Percentiles rank a stretch among this genome's conserved stretches.
Conservation (phyloP, 23 red algal genomes). For the Chondrus crispus region DNA sequence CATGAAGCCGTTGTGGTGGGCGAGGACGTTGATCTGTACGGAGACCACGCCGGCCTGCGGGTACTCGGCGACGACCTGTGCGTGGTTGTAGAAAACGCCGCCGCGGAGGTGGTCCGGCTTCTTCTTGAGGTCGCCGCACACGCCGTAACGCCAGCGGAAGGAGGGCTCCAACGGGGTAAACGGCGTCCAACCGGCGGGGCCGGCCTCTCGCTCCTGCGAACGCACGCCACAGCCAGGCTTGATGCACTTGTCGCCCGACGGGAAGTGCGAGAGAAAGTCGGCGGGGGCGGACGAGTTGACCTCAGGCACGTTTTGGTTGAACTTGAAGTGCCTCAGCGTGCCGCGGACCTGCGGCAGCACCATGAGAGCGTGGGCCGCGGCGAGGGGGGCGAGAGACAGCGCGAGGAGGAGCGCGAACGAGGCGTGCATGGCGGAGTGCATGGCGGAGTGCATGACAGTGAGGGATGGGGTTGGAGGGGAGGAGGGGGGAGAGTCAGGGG, state of each 20-base stretch:
- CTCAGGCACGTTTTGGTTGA: not conserved
- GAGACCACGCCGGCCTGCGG: slow-evolving; percentile 3
- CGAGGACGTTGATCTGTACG: slow-evolving; percentile 37
- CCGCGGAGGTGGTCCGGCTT: slow-evolving; percentile 30
- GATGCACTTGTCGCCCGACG: not conserved
- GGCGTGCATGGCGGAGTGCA: too few relatives aligned
- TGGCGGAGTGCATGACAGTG: too few relatives aligned
- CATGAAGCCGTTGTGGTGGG: slow-evolving; percentile 43
- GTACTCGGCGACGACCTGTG: slow-evolving; percentile 25
- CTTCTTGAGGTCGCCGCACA: slow-evolving; percentile 55
- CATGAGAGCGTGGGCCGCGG: not conserved
- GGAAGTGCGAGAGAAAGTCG: slow-evolving; percentile 44
- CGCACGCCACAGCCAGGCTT: slow-evolving; percentile 1
- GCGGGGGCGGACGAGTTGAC: not conserved
- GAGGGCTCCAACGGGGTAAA: slow-evolving; percentile 13
- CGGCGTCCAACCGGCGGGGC: slow-evolving; percentile 38
- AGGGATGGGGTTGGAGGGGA: too few relatives aligned
- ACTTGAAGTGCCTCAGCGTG: not conserved
- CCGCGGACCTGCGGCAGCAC: not conserved
- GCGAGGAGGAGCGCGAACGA: not conserved
- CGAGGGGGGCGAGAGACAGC: not conserved
- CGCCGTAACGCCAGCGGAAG: slow-evolving; percentile 56
- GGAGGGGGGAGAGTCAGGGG: too few relatives aligned
- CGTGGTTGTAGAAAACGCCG: slow-evolving; percentile 52
- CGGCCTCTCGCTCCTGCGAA: slow-evolving; percentile 8